Base-by-base conservation (phyloP, 2,329 filamentous ascomycete genomes). In the Fusarium liriodendri region DNA sequence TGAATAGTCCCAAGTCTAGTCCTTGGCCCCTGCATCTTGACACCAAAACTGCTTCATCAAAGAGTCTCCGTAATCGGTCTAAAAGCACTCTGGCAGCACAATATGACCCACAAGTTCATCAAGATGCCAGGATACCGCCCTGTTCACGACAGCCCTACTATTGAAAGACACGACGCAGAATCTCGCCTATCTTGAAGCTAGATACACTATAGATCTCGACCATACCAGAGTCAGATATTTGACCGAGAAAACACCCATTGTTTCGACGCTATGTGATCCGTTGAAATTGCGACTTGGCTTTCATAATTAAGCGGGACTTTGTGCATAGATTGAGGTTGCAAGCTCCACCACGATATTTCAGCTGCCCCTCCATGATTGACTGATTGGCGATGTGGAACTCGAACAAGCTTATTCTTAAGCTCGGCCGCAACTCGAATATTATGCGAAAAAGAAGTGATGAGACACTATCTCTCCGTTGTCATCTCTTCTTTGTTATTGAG, bases 171-270 rank as follows among this genome's bases (percentile, higher is more conserved):
- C 16, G 33, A 22, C 35, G 45, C 37, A 54, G 55, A 40, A 54
- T 64, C 57, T 62, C 63, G 73, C 72, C 69, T 68, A 75, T 75
- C 73, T 74, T 37, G 14, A 32, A 54, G 64, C 61, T 47, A 55
- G 61, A 63, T 57, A 29, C 40, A 65, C 54, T 33, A 62, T 62
- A 57, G 62, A 64, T 72, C 64, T 42, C 18, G 29, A 40, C 52
- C 45, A 42, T 61, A 18, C 45, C 35, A 42, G 59, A 45, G 27
- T 35, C 37, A 33, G 47, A 52, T 33, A 58, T 58, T 38, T 27
- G 57, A 52, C 42, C 32, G 27, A 64, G 37, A 33, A 58, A 42
- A 14, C 40, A 35, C n/a, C 62, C 14, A 42, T 54, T 38, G 45
- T 27, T 20, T 50, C 27, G 52, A 27, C 47, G 32, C 37, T 62